Base-by-base conservation (phyloP, 1,284 basidiomycete species). In the Apiotrichum domesticum region DNA sequence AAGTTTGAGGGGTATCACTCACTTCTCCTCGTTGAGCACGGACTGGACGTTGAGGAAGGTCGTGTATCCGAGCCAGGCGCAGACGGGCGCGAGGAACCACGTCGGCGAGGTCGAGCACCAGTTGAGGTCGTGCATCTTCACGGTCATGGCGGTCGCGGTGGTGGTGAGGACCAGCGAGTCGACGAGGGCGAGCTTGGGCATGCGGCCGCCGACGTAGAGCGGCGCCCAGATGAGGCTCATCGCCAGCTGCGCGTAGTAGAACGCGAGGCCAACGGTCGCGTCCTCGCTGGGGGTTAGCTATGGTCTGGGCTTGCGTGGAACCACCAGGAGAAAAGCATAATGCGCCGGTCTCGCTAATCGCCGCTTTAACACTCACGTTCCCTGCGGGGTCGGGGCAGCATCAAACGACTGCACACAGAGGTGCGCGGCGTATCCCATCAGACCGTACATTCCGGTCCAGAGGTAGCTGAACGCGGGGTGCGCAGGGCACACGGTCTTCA, bases 351-450 rank as follows among this genome's bases (percentile, higher is more conserved):
- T 13, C 13, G 8, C 37, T 13, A 39, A 39, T 39, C 37, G 37
- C 13, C 13, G 37, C 47, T 34, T 10, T 50, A 51, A 39, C 61
- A 82, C 82, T 77, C 58, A 75, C 71, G 74, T 78, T 55, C 71
- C 77, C 5, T 65, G 62, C 8, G 79, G 77, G 13, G 78, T 75
- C 3, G 77, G 64, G 6, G 81, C 74, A 3, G 62, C 66, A 66
- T 87, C 85, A 59, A 85, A 77, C 1, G 81, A 76, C 60, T 80
- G 78, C 46, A 83, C 83, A 3, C 83, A 80, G 29, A 90, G 70
- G 74, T 89, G 84, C 4, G 85, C 85, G 1, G 85, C 85, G 69
- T 84, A 87, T 48, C 87, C 87, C 83, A 87, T 86, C 9, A 81
- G 59, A 33, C 81, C 82, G 63, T 70, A 71, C 34, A 68, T 63